Conservation (phyloP, 164 flowering plant genomes). For the Dillenia suffruticosa region DNA sequence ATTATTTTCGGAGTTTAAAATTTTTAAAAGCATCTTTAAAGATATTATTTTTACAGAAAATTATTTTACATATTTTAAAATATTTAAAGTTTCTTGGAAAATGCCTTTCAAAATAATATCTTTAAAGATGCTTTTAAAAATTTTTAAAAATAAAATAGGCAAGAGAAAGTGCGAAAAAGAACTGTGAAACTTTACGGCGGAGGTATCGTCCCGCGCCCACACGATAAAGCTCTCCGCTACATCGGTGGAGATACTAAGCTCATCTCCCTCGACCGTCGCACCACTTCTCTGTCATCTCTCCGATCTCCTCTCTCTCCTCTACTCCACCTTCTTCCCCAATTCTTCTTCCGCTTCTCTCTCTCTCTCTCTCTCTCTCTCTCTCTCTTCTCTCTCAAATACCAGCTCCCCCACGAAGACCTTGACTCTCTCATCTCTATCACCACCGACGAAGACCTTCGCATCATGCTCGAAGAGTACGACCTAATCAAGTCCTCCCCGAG, state of each 20-base stretch:
- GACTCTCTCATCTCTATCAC: constrained; percentile 37
- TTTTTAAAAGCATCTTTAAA: too few species aligned
- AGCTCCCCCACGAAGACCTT: constrained; percentile 40
- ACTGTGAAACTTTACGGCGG: constrained; percentile 24
- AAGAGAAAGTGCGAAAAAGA: too few species aligned
- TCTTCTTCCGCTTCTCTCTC: too few species aligned
- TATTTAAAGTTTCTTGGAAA: too few species aligned
- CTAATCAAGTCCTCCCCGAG: constrained; percentile 13
- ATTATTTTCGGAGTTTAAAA: too few species aligned
- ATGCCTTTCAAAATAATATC: too few species aligned
- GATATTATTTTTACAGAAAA: too few species aligned
- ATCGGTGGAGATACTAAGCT: constrained; percentile 47
- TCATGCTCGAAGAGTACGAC: constrained; percentile 36
- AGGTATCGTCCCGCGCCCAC: constrained; percentile 30
- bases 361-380: too few species aligned
- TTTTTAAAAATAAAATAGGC: too few species aligned
- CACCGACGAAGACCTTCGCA: constrained; percentile 33
- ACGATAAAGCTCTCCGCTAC: constrained; percentile 35
- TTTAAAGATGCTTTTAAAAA: too few species aligned
- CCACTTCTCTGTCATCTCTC: constrained; percentile 18
- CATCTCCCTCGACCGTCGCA: constrained; percentile 22
- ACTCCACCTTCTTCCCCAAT: constrained; percentile 15
- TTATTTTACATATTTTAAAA: too few species aligned
- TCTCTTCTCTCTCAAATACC: constrained; percentile 38
- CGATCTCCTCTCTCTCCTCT: constrained; percentile 24